Percentiles rank a stretch among this genome's conserved stretches.
These are phyloP conservation scores for Dactylellina haptotyla DNA, from an alignment of 2,329 filamentous ascomycete genomes.

Conservation along the genomic window DNA sequence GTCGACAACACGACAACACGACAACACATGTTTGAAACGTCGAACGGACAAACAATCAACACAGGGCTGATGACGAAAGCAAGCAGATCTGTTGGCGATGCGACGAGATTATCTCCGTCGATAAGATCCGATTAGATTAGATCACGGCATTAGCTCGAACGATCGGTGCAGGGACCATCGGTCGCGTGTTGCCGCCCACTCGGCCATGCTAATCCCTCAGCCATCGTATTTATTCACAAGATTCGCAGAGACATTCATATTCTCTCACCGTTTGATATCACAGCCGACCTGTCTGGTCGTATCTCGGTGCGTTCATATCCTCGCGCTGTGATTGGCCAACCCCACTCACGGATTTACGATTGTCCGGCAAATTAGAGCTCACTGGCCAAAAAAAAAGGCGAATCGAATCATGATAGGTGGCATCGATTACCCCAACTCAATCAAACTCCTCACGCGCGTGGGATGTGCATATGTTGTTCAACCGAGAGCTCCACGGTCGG, in stretches of 20 bases:
- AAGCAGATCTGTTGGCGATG: neutral
- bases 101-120: conserved; percentile 27
- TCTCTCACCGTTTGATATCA: too few species aligned
- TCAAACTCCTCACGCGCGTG: neutral
- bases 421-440: conserved; percentile 1
- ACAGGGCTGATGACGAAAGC: neutral
- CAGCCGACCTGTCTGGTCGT: too few species aligned
- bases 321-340: too few species aligned
- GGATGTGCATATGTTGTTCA: neutral
- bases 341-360: too few species aligned
- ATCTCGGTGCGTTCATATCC: too few species aligned
- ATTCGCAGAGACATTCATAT: too few species aligned
- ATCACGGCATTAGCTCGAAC: neutral
- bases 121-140: conserved; percentile 53
- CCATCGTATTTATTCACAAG: too few species aligned
- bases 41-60: too few species aligned
- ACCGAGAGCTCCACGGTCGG: conserved; percentile 52
- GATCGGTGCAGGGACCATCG: neutral
- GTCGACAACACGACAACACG: neutral
- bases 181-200: neutral
- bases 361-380: too few species aligned
- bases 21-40: conserved; percentile 11
- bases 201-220: too few species aligned
- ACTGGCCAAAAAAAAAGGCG: neutral
- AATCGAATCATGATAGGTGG: neutral